Base-by-base conservation (phyloP, 306 rosid genomes). In the Cajanus cajan region DNA sequence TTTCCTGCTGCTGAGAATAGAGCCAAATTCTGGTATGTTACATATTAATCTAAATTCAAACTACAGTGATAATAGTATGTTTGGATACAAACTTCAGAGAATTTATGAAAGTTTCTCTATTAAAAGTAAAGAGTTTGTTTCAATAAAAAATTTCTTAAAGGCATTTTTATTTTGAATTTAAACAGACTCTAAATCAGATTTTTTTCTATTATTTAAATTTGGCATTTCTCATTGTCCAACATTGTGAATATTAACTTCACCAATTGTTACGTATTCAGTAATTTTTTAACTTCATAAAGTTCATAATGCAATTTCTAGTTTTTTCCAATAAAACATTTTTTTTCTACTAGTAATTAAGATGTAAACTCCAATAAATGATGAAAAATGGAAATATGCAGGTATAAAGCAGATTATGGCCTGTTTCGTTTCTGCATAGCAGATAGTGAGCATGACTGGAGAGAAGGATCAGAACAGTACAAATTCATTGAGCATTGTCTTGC, bases 371-470 rank as follows among this genome's bases (percentile, higher is more conserved):
- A 58, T 37, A 41, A 62, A 41, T 44, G 51, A 71, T 43, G 47
- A 45, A 72, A 51, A 48, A 16, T 62, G 51, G 34, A 73, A 64
- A 78, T 70, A 48, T 80, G 72, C 81, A 92, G 97, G 92, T 94
- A 92, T 37, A 44, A 77, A 14, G 84, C 93, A 31, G 97, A 94
- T 79, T 92, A 90, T 75, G 98, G 96, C 39, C 74, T 92, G 93
- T 94, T 89, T 69, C 93, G 83, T 31, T 94, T 90, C 81, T 94
- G 98, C 24, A 65, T 94, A 78, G 97, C 89, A 8, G 95, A 92
- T 34, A 87, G 88, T 62, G 98, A 94, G 65, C 97, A 94, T 67
- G 97, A 94, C 73, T 94, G 96, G 96, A 91, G 96, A 68, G 94
- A 94, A 76, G 98, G 96, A 45, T 48, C 94, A 5, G 96, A 94